Base-by-base conservation (phyloP, 176 grass and related monocot species). In the Avena eriantha region DNA sequence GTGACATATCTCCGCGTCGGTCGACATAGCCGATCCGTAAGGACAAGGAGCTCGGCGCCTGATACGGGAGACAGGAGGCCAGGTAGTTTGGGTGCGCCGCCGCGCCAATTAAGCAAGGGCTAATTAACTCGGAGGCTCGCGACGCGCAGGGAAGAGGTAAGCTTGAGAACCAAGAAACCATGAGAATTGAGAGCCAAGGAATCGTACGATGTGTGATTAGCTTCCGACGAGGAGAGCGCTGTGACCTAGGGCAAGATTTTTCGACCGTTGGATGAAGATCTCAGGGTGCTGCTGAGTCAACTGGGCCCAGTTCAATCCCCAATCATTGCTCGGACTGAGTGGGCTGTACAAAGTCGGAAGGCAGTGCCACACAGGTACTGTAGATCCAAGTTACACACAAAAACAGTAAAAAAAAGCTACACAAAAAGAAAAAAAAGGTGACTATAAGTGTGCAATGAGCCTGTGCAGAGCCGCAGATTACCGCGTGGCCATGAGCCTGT, bases 111-210 rank as follows among this genome's bases (percentile, higher is more conserved):
- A 11, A 51, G 7, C 15, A 18, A 4, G 8, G 46, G 5, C 47
- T 24, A 76, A 53, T 18, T 51, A 76, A 9, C 47, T 75, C 12
- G 43, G 43, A 72, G 69, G 41, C 6, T 76, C 16, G 43, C 45
- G 45, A 41, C 39, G 39, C 39, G 39, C 1, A 17, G 48, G 46
- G 48, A 34, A 26, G 73, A 77, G 49, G 73, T 54, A 51, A 76
- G 73, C 48, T 77, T 77, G 73, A 77, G 73, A 77, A 55, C 49
- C 49, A 77, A 54, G 73, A 5, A 77, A 77, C 3, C 49, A 2
- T 26, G 2, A 18, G 15, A 19, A 22, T 75, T 76, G 47, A 31
- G 22, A 76, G 26, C 47, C 73, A 76, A 76, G 73, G 31, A 75
- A 76, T 7, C 47, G 1, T 31, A 26, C 22, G 7, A 45, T 50